Base-by-base conservation (phyloP, 192 early-diverging fungal genomes). In the Physocladia obscura region DNA sequence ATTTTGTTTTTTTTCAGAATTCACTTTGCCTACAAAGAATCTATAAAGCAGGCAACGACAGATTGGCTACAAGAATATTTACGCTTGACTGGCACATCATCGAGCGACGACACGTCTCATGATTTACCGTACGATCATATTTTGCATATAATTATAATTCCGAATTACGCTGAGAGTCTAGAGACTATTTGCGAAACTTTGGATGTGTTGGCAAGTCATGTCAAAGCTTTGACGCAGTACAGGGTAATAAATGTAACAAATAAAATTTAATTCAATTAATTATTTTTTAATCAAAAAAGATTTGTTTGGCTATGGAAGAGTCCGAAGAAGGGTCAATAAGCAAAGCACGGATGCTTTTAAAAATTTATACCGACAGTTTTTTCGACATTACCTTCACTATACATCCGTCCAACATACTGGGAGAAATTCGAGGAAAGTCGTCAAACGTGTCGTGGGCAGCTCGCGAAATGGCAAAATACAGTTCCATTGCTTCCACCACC, bases 251-350 rank as follows among this genome's bases (percentile, higher is more conserved):
- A 8, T 13, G 40, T n/a, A n/a, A 44, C n/a, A n/a, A 11, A 24
- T 0, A 22, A 8, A 54, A 54, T 13, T 54, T 54, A 8, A 54
- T 11, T 8, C 19, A 54, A 54, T 22, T n/a, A 17, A 54, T n/a
- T 35, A 29, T 57, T 39, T 58, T 34, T 35, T 13, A 35, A 58
- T 11, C 4, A 34, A 6, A 27, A 44, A 19, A 60, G 69, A 77
- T 91, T 48, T 84, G 90, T 56, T 74, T 91, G 6, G 90, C 90
- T 22, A 92, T 92, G 90, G 90, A 92, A 74, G 88, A 82, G 31
- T 78, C 79, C 37, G 90, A 92, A 67, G 4, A 64, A n/a, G 86
- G 84, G 26, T 56, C 80, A 55, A 70, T 39, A 21, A 55, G 59
- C 29, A 92, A 92, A 70, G 88, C 89, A 21, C 76, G 70, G 30